Evolutionary conservation across 768 basidiomycete genomes (phyloP).

Genomic region (Agrocybe pediades): DNA sequence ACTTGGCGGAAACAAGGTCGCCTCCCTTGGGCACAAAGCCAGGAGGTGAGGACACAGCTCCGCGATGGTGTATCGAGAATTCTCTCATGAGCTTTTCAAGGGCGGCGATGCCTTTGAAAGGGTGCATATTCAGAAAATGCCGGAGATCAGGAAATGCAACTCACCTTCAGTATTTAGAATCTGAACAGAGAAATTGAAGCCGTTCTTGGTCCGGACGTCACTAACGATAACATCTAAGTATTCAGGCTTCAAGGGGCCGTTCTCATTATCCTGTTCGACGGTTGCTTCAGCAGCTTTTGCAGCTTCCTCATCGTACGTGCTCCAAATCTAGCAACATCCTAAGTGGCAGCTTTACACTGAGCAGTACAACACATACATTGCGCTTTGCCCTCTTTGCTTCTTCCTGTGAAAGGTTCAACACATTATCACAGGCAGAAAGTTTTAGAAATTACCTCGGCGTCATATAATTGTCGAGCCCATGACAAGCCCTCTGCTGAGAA

Average conservation of each 20-base stretch:
- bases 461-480: conserved; percentile 78
- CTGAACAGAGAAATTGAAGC: conserved; percentile 90
- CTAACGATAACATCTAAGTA: conserved; percentile 94
- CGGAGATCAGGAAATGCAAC: conserved; percentile 8
- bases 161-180: conserved; percentile 88
- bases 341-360: not conserved
- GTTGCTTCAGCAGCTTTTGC: conserved; percentile 44
- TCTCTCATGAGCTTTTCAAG: conserved; percentile 95
- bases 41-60: conserved; percentile 56
- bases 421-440: not conserved
- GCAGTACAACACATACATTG: conserved; percentile 55
- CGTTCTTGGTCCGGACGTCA: conserved; percentile 73
- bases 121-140: not conserved
- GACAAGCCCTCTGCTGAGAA: conserved; percentile 84
- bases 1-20: conserved; percentile 92
- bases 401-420: conserved; percentile 39
- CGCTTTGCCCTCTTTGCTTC: conserved; percentile 80
- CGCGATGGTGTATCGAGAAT: conserved; percentile 84
- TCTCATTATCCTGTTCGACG: conserved; percentile 41
- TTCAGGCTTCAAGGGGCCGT: conserved; percentile 70
- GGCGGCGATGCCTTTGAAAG: conserved; percentile 74
- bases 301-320: conserved; percentile 75
- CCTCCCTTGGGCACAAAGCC: conserved; percentile 81
- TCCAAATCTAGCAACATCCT: conserved; percentile 70
- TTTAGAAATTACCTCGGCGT: conserved; percentile 67